Percentiles rank a stretch among this genome's conserved stretches.
Evolutionary conservation across 2,329 filamentous ascomycete species (phyloP).

Genomic region (Sporothrix pallida): DNA sequence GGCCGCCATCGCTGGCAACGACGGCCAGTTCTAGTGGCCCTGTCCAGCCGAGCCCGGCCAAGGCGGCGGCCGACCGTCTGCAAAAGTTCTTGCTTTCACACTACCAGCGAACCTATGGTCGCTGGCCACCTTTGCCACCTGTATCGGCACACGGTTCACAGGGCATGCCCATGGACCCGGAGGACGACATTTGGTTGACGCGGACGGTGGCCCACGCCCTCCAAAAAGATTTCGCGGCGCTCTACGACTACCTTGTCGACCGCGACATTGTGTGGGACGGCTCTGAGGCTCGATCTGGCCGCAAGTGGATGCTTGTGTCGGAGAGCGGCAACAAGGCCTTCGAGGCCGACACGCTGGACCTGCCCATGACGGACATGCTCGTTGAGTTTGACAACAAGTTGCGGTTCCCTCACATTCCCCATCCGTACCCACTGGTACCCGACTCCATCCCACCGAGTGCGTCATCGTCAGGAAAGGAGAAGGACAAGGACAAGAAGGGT

Average conservation of each 20-base stretch:
- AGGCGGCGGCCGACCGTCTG: constrained; percentile 63
- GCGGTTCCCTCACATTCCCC: constrained; percentile 68
- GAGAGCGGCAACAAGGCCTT: constrained; percentile 54
- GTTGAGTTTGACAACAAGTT: constrained; percentile 68
- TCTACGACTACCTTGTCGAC: constrained; percentile 75
- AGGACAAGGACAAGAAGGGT: constrained; percentile 37
- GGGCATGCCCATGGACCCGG: constrained; percentile 41
- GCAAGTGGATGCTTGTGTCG: constrained; percentile 69
- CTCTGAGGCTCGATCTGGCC: constrained; percentile 63
- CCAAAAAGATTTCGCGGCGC: constrained; percentile 69
- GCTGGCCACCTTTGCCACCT: constrained; percentile 59
- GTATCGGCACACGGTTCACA: constrained; percentile 33
- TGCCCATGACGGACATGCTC: constrained; percentile 71
- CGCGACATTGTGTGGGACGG: constrained; percentile 69
- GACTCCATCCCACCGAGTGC: constrained; percentile 51
- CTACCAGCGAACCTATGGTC: constrained; percentile 61
- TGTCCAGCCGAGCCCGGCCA: constrained; percentile 49
- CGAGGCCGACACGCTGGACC: constrained; percentile 56
- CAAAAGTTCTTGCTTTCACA: constrained; percentile 65
- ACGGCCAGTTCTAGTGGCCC: constrained; percentile 42
- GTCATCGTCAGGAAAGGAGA: constrained; percentile 36
- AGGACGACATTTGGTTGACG: constrained; percentile 65
- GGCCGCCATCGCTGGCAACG: constrained; percentile 52
- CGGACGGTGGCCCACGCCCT: constrained; percentile 61
- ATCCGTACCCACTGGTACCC: constrained; percentile 70